A percentile compares a stretch with the other conserved stretches of the same genome.
Evolutionary conservation across 164 flowering plant genomes (phyloP).

Genomic region (Akebia trifoliata): DNA sequence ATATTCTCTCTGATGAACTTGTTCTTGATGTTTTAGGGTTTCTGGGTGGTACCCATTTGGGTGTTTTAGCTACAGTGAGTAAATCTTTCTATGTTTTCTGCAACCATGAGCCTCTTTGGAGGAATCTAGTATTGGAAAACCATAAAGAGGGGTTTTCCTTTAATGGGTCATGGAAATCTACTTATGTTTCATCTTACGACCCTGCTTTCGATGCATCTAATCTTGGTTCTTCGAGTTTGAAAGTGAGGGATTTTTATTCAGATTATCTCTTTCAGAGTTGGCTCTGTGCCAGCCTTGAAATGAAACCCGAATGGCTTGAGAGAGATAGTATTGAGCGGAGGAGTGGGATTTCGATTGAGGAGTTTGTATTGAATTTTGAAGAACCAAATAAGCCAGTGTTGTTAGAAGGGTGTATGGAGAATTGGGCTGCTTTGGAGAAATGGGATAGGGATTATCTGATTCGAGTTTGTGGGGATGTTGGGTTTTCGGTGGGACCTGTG

Average conservation of each 20-base stretch:
- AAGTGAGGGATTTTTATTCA: constrained; percentile 79
- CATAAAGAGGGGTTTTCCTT: constrained; percentile 48
- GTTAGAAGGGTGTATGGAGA: constrained; percentile 82
- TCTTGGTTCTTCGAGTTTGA: constrained; percentile 25
- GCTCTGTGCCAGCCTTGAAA: constrained; percentile 94
- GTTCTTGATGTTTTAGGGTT: constrained; percentile 75
- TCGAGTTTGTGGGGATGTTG: constrained; percentile 47
- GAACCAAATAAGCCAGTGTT: constrained; percentile 86
- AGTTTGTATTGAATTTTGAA: constrained; percentile 70
- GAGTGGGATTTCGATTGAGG: constrained; percentile 69
- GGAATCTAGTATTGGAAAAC: constrained; percentile 71
- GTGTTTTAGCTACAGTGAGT: constrained; percentile 63
- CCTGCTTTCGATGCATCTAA: constrained; percentile 25
- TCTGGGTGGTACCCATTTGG: constrained; percentile 51
- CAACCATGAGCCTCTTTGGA: constrained; percentile 91
- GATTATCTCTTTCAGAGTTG: constrained; percentile 98
- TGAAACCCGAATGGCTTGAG: constrained; percentile 89
- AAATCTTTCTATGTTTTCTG: constrained; percentile 76
- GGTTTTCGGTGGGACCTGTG: constrained; percentile 81
- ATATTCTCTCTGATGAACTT: constrained; percentile 67
- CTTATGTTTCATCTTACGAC: constrained; percentile 40
- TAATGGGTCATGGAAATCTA: constrained; percentile 71
- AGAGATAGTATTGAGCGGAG: constrained; percentile 75
- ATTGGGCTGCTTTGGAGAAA: constrained; percentile 70
- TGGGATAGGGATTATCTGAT: constrained; percentile 80